These are phyloP conservation scores for Botryotinia globosa DNA, from an alignment of 2,329 filamentous ascomycete genomes.

Conservation along the genomic window DNA sequence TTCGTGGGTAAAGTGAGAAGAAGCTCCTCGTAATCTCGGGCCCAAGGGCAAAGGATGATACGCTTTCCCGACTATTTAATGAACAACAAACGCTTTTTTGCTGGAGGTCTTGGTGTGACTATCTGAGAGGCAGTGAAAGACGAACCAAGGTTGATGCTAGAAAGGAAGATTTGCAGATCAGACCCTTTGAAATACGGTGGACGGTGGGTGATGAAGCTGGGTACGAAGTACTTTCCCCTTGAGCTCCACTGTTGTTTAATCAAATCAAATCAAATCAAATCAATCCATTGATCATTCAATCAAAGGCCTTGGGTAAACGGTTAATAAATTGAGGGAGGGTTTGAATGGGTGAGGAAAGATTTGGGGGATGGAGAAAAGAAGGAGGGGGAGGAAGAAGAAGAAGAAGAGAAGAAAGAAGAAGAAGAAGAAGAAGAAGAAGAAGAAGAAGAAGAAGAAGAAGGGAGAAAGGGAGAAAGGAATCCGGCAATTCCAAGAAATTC, in stretches of 20 bases:
- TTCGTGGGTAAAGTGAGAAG: conserved; percentile 1
- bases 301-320: not conserved
- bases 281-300: conserved; percentile 9
- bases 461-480: not conserved
- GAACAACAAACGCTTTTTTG: not conserved
- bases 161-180: conserved; percentile 16
- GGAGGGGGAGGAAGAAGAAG: not conserved
- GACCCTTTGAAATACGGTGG: conserved; percentile 19
- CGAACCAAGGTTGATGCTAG: conserved; percentile 17
- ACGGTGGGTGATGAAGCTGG: conserved; percentile 1
- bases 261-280: conserved; percentile 8
- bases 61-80: conserved; percentile 2
- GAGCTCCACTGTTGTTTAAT: conserved; percentile 6
- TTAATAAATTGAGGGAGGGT: not conserved
- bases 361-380: not conserved
- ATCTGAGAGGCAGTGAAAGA: not conserved
- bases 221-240: conserved; percentile 15
- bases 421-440: too few relatives aligned
- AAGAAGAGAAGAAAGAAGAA: too few relatives aligned
- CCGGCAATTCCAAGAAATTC: not conserved
- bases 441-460: not conserved
- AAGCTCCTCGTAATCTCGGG: not conserved
- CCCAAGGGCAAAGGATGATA: not conserved
- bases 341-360: not conserved
- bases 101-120: not conserved